phyloP scores from a whole-genome alignment of 495 filamentous ascomycete genomes.

The Talaromyces borbonicus region DNA sequence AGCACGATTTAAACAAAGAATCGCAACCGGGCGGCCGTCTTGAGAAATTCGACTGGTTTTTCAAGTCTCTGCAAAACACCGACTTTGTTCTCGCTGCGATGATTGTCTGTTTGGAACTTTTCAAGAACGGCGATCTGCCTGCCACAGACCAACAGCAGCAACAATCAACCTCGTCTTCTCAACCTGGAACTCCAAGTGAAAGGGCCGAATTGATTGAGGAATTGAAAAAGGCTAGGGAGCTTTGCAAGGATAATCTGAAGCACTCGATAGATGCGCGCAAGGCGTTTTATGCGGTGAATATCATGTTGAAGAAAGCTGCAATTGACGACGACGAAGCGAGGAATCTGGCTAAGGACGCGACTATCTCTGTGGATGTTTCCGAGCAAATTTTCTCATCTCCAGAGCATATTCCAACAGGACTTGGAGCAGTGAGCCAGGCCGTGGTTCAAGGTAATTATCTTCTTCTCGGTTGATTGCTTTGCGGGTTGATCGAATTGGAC shows the following conservation, averaged over 20 bases:
- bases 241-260: slow-evolving; percentile 59
- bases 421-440: too few species aligned
- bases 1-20: slow-evolving; percentile 68
- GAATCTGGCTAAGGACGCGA: not conserved
- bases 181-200: slow-evolving; percentile 33
- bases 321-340: slow-evolving; percentile 4
- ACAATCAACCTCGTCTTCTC: slow-evolving; percentile 10
- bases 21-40: slow-evolving; percentile 62
- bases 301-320: slow-evolving; percentile 68
- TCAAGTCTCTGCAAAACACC: slow-evolving; percentile 65
- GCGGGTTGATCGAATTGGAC: too few species aligned
- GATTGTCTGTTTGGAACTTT: slow-evolving; percentile 73
- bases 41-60: slow-evolving; percentile 62
- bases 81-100: slow-evolving; percentile 86
- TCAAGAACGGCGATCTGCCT: slow-evolving; percentile 15
- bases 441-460: too few species aligned
- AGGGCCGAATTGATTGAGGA: slow-evolving; percentile 56
- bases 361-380: not conserved
- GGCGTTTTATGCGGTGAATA: slow-evolving; percentile 56
- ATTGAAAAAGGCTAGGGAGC: slow-evolving; percentile 56
- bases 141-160: slow-evolving; percentile 1
- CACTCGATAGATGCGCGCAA: slow-evolving; percentile 73
- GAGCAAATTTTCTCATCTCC: too few species aligned
- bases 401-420: slow-evolving; percentile 2
- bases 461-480: too few species aligned